phyloP scores from a whole-genome alignment of 2,329 filamentous ascomycete species.

The Hypoxylon sp. region DNA sequence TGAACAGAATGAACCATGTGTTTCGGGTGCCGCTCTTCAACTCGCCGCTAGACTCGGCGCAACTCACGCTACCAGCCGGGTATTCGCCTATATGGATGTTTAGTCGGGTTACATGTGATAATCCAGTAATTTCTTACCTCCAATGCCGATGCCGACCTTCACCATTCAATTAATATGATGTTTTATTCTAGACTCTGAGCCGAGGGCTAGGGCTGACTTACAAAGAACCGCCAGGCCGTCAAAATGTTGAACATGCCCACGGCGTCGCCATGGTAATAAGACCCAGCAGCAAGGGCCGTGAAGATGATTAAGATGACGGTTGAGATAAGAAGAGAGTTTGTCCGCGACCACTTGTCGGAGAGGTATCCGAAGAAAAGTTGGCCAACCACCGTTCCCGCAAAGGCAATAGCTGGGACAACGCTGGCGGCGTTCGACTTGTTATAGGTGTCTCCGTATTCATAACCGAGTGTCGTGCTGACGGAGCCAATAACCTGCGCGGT shows the following conservation, averaged over 20 bases:
- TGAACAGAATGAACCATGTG: slow-evolving; percentile 91
- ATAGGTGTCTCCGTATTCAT: slow-evolving; percentile 80
- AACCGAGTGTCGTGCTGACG: slow-evolving; percentile 81
- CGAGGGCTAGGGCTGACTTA: slow-evolving; percentile 57
- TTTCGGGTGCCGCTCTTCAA: slow-evolving; percentile 86
- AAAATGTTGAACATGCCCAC: slow-evolving; percentile 83
- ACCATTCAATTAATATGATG: slow-evolving; percentile 26
- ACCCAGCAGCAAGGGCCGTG: slow-evolving; percentile 81
- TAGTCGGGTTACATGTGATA: slow-evolving; percentile 22
- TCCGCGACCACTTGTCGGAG: slow-evolving; percentile 87
- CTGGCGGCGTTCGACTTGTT: slow-evolving; percentile 75
- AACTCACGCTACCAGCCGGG: slow-evolving; percentile 85
- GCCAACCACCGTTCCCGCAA: slow-evolving; percentile 85
- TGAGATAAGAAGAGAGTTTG: slow-evolving; percentile 83
- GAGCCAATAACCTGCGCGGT: slow-evolving; percentile 81
- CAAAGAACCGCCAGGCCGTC: slow-evolving; percentile 87
- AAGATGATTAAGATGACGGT: slow-evolving; percentile 90
- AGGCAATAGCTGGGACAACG: slow-evolving; percentile 86
- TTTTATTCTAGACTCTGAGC: not conserved
- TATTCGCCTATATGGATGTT: slow-evolving; percentile 71
- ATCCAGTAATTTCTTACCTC: slow-evolving; percentile 64
- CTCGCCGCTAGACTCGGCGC: slow-evolving; percentile 86
- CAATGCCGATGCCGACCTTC: slow-evolving; percentile 80
- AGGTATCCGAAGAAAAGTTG: slow-evolving; percentile 86
- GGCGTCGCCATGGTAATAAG: slow-evolving; percentile 79